Percentiles rank a stretch among this genome's conserved stretches.
Evolutionary conservation across 129 eudicot genomes (phyloP).

Genomic region (Saussurea involucrata): DNA sequence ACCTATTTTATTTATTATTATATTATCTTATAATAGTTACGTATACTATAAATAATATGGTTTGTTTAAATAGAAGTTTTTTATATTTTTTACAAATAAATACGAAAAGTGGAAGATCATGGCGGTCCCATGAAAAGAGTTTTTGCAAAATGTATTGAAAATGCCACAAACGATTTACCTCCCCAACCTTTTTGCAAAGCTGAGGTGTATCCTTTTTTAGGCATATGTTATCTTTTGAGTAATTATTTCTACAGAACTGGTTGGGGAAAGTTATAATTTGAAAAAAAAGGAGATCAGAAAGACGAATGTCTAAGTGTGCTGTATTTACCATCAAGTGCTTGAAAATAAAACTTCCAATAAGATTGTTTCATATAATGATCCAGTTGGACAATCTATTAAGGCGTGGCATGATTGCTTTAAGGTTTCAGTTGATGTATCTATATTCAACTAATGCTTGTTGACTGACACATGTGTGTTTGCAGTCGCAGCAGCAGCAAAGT

Average conservation of each 20-base stretch:
- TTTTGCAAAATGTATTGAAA: not conserved
- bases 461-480: constrained; percentile 33
- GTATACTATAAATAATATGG: too few relatives aligned
- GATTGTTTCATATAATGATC: not conserved
- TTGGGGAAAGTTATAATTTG: not conserved
- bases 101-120: not conserved
- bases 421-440: not conserved
- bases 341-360: not conserved
- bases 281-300: not conserved
- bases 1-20: too few relatives aligned
- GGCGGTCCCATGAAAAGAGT: not conserved
- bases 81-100: not conserved
- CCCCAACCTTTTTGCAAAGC: not conserved
- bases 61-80: not conserved
- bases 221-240: not conserved
- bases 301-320: not conserved
- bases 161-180: not conserved
- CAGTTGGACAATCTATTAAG: not conserved
- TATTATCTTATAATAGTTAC: too few relatives aligned
- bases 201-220: not conserved
- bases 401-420: not conserved
- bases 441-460: not conserved
- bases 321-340: not conserved
- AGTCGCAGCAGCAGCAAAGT: constrained; percentile 69
- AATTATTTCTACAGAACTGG: not conserved